phyloP scores from a whole-genome alignment of 1,284 basidiomycete genomes.

The Mycosarcoma mackinlayi region DNA sequence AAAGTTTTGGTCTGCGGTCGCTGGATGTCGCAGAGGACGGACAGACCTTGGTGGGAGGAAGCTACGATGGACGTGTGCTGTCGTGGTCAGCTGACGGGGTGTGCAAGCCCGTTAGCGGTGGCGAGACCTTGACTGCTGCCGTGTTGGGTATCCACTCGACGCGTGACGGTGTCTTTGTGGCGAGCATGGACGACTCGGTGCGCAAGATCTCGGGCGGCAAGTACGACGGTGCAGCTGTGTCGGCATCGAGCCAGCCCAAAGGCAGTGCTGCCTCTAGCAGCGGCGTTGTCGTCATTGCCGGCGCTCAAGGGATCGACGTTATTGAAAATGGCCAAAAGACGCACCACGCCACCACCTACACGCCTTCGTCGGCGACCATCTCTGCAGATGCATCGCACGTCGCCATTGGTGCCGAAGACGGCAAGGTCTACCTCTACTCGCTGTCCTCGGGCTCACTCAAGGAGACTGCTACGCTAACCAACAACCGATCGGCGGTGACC shows the following conservation, averaged over 20 bases:
- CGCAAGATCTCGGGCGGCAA: slow-evolving; percentile 30
- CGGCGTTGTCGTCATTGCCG: slow-evolving; percentile 76
- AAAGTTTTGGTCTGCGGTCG: slow-evolving; percentile 44
- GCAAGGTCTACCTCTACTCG: slow-evolving; percentile 57
- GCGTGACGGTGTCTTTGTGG: slow-evolving; percentile 29
- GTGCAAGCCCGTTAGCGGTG: slow-evolving; percentile 70
- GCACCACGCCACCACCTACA: slow-evolving; percentile 36
- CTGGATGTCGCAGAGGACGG: slow-evolving; percentile 32
- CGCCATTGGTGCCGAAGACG: slow-evolving; percentile 76
- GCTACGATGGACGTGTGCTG: slow-evolving; percentile 83
- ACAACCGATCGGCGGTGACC: slow-evolving; percentile 72
- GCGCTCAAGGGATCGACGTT: slow-evolving; percentile 76
- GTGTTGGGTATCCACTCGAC: slow-evolving; percentile 74
- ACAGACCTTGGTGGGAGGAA: slow-evolving; percentile 62
- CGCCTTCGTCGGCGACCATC: slow-evolving; percentile 70
- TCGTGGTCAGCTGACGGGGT: slow-evolving; percentile 72
- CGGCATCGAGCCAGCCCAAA: slow-evolving; percentile 78
- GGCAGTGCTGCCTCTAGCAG: slow-evolving; percentile 33
- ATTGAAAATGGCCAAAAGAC: slow-evolving; percentile 44
- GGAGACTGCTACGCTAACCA: slow-evolving; percentile 73
- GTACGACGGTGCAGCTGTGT: slow-evolving; percentile 39
- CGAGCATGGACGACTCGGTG: slow-evolving; percentile 57
- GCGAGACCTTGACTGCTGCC: slow-evolving; percentile 78
- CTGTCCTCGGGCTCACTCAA: slow-evolving; percentile 9
- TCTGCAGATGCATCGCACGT: slow-evolving; percentile 72